Conservation (phyloP, 1,284 basidiomycete genomes). For the Leucoagaricus sp. region DNA sequence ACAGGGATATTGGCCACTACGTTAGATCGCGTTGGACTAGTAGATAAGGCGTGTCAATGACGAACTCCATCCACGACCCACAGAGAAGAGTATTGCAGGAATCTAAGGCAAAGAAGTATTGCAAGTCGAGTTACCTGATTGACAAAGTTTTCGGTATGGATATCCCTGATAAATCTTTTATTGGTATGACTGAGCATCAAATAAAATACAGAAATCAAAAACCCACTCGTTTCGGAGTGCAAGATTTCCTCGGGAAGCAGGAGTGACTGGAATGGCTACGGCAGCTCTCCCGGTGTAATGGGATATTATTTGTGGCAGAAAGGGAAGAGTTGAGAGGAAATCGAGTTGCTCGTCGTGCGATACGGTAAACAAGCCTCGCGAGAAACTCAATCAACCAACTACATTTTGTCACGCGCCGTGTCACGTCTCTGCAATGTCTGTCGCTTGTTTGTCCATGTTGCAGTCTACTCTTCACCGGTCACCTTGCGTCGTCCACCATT, state of each 20-base stretch:
- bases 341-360: conserved; percentile 24
- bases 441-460: conserved; percentile 3
- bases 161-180: conserved; percentile 30
- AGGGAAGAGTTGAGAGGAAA: not conserved
- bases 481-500: not conserved
- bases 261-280: not conserved
- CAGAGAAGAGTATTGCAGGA: not conserved
- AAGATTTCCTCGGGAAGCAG: not conserved
- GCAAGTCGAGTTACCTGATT: conserved; percentile 21
- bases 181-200: conserved; percentile 30
- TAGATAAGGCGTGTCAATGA: conserved; percentile 9
- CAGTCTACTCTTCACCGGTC: not conserved
- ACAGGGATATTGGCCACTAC: not conserved
- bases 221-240: conserved; percentile 3
- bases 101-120: conserved; percentile 6
- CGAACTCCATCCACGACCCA: not conserved
- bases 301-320: conserved; percentile 10
- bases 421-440: conserved; percentile 3
- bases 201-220: conserved; percentile 25
- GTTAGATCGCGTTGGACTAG: conserved; percentile 6
- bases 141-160: conserved; percentile 19
- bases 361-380: conserved; percentile 25
- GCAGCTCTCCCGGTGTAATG: not conserved
- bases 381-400: conserved; percentile 23
- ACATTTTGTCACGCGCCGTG: conserved; percentile 15